Conservation (phyloP, 352 stramenopile species). For the Phytophthora hybrid region DNA sequence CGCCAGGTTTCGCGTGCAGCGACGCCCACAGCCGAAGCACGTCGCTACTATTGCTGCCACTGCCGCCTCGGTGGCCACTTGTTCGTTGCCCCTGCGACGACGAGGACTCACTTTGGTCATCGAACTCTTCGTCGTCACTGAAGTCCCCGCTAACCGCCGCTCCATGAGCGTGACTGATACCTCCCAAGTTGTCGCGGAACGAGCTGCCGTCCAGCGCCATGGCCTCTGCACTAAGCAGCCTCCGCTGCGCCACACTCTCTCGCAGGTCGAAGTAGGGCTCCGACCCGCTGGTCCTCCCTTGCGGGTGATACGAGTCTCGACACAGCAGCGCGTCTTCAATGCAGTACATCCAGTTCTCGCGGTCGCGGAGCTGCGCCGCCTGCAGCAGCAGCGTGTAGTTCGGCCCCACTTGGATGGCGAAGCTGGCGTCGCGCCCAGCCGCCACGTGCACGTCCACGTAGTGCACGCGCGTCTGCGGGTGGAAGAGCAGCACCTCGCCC, state of each 20-base stretch:
- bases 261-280: slow-evolving; percentile 55
- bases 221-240: slow-evolving; percentile 64
- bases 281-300: slow-evolving; percentile 25
- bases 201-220: slow-evolving; percentile 49
- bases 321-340: slow-evolving; percentile 81
- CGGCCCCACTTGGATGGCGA: slow-evolving; percentile 66
- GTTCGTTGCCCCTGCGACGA: slow-evolving; percentile 30
- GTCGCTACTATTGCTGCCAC: slow-evolving; percentile 29
- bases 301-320: slow-evolving; percentile 72
- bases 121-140: slow-evolving; percentile 45
- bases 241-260: slow-evolving; percentile 61
- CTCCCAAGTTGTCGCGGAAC: slow-evolving; percentile 33
- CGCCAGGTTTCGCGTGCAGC: slow-evolving; percentile 49
- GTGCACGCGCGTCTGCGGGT: slow-evolving; percentile 69
- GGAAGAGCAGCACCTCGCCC: slow-evolving; percentile 82
- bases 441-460: slow-evolving; percentile 75
- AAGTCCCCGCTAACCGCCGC: slow-evolving; percentile 32
- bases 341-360: slow-evolving; percentile 85
- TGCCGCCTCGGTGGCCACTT: slow-evolving; percentile 22
- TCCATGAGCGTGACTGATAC: slow-evolving; percentile 41
- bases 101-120: slow-evolving; percentile 43
- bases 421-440: slow-evolving; percentile 60
- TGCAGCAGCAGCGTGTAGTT: slow-evolving; percentile 75
- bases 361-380: slow-evolving; percentile 60
- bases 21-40: slow-evolving; percentile 44